Base-by-base conservation (phyloP, 1,284 basidiomycete species). In the Moniliella sp. region DNA sequence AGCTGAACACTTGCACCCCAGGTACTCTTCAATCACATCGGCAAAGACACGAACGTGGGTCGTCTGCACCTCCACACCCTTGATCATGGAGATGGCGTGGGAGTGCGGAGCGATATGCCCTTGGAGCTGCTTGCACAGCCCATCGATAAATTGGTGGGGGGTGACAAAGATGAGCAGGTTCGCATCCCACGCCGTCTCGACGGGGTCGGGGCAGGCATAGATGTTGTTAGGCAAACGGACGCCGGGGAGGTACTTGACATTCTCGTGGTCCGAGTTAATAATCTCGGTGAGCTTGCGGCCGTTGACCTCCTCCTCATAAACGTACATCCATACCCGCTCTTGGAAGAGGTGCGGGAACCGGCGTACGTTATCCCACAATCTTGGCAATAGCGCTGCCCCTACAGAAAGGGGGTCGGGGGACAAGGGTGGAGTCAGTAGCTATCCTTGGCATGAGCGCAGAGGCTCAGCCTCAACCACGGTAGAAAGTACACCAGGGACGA, bases 351-450 rank as follows among this genome's bases (percentile, higher is more conserved):
- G 64, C 4, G 63, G 44, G 34, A 65, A 57, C 29, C 54, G 50
- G 25, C 50, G 57, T 3, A 65, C 60, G 44, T 71, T 70, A 45
- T 21, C 56, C 62, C 5, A 68, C 67, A 33, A 72, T 68, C 40
- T 67, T 65, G 14, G 70, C 69, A 28, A 71, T 66, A 2, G 69
- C 69, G 4, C 66, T 67, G 1, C 69, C 70, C 69, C 67, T 32
- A 27, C 8, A 13, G 11, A 11, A 3, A 4, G 13, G n/a, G 5
- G 9, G 5, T n/a, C 18, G 4, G 21, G 12, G 7, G 5, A 13
- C 27, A 28, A 16, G 7, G 28, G 13, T 30, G 16, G 16, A 7
- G 21, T 5, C 28, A 14, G 12, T n/a, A n/a, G n/a, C n/a, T n/a
- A n/a, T n/a, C n/a, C n/a, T n/a, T n/a, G n/a, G n/a, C n/a, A n/a